These are phyloP conservation scores for Typha latifolia DNA, from an alignment of 176 grass and related monocot species.

Conservation along the genomic window DNA sequence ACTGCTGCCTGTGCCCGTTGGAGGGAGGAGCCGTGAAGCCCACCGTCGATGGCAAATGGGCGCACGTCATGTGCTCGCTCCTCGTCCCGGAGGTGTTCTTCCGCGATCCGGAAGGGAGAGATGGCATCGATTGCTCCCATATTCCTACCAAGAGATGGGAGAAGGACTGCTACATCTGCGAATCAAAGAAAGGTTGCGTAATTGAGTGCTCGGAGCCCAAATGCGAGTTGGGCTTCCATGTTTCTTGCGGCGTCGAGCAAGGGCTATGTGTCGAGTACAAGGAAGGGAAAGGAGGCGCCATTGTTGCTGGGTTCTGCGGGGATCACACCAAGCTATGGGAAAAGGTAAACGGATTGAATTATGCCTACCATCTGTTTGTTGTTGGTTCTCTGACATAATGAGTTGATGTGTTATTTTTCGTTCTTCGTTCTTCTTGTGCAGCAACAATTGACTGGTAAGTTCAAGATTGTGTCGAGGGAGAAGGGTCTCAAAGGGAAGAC, in stretches of 20 bases:
- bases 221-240: constrained; percentile 69
- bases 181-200: constrained; percentile 40
- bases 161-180: constrained; percentile 63
- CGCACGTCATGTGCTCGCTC: constrained; percentile 73
- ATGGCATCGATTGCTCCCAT: constrained; percentile 68
- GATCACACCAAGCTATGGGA: constrained; percentile 84
- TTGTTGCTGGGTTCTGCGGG: constrained; percentile 73
- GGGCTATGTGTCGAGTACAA: constrained; percentile 67
- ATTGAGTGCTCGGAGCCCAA: constrained; percentile 80
- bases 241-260: constrained; percentile 58
- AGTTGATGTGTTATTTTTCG: background rate
- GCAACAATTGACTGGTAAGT: constrained; percentile 90
- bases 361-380: background rate
- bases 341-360: constrained; percentile 35
- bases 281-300: constrained; percentile 38
- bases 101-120: constrained; percentile 57
- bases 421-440: constrained; percentile 29
- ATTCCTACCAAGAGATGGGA: constrained; percentile 41
- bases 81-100: constrained; percentile 96
- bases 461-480: constrained; percentile 73
- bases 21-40: constrained; percentile 66
- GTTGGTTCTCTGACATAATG: background rate
- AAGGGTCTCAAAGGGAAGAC: constrained; percentile 13
- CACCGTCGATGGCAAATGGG: constrained; percentile 51
- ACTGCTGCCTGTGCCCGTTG: constrained; percentile 61